Evolutionary conservation across 1,284 basidiomycete genomes (phyloP).

Genomic region (Paramarasmius palmivorus): DNA sequence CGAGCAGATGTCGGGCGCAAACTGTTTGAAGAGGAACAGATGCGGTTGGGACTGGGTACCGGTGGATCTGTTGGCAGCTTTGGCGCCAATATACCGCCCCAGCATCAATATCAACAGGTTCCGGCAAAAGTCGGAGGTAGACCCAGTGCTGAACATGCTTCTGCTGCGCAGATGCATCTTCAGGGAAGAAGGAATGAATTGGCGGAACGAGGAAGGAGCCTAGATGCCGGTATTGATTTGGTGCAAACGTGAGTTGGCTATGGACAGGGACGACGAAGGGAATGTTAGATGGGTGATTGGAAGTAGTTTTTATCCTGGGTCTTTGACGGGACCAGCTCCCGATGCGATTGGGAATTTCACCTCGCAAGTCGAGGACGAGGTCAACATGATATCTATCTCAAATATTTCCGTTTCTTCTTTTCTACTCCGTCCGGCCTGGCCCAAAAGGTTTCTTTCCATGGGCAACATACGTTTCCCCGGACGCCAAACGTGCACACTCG

Average conservation of each 20-base stretch:
- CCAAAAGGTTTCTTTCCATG: too few relatives aligned
- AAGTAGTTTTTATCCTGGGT: background rate
- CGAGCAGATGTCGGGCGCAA: slow-evolving; percentile 65
- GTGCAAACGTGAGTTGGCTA: slow-evolving; percentile 34
- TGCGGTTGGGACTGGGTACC: slow-evolving; percentile 26
- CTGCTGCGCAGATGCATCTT: slow-evolving; percentile 10
- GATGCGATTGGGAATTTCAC: too few relatives aligned
- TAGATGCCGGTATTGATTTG: slow-evolving; percentile 52
- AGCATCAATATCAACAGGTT: too few relatives aligned
- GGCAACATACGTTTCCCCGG: too few relatives aligned
- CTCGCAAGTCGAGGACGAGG: background rate
- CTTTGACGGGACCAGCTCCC: too few relatives aligned
- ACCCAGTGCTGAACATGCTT: slow-evolving; percentile 7
- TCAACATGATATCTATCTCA: background rate
- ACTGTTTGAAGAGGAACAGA: slow-evolving; percentile 70
- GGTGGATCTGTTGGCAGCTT: background rate
- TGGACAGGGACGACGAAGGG: background rate
- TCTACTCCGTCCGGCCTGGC: background rate
- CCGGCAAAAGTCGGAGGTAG: too few relatives aligned
- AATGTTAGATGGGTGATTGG: background rate
- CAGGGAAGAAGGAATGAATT: slow-evolving; percentile 15
- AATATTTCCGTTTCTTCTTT: background rate
- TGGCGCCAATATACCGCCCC: too few relatives aligned
- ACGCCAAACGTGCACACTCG: too few relatives aligned
- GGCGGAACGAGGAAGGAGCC: slow-evolving; percentile 26